These are phyloP conservation scores for Carnegiea gigantea DNA, from an alignment of 179 eudicot genomes.

Conservation along the genomic window DNA sequence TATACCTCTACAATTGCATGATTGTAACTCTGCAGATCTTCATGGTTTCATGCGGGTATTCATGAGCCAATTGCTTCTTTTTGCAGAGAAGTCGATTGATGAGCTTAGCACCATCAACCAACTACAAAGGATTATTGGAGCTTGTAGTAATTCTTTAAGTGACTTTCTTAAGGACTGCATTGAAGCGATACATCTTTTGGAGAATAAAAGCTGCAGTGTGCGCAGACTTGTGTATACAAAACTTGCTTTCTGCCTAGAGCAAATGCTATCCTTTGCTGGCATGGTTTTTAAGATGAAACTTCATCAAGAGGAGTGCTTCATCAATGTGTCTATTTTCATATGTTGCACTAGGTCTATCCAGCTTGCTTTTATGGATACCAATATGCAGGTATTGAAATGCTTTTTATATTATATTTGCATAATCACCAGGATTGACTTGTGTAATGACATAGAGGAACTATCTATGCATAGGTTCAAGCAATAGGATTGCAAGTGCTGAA, in stretches of 20 bases:
- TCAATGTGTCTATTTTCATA: slow-evolving; percentile 44
- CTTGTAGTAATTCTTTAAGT: slow-evolving; percentile 51
- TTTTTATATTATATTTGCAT: slow-evolving; percentile 5
- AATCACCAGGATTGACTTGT: not conserved
- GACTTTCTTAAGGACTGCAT: slow-evolving; percentile 60
- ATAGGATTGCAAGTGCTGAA: slow-evolving; percentile 81
- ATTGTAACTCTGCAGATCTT: no score
- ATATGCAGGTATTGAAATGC: slow-evolving; percentile 56
- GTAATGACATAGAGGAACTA: slow-evolving; percentile 13
- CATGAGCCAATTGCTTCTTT: slow-evolving; percentile 13
- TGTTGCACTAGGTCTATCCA: slow-evolving; percentile 51
- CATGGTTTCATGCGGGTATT: slow-evolving; percentile 2
- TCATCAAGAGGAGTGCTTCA: slow-evolving; percentile 41
- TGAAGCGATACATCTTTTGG: slow-evolving; percentile 60
- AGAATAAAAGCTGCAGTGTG: slow-evolving; percentile 46
- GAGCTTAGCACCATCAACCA: slow-evolving; percentile 41
- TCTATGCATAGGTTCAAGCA: slow-evolving; percentile 63
- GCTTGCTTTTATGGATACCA: slow-evolving; percentile 53
- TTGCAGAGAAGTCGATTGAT: slow-evolving; percentile 57
- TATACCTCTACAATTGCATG: not conserved
- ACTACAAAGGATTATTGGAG: slow-evolving; percentile 52
- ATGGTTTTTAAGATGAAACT: slow-evolving; percentile 52
- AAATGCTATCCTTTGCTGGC: slow-evolving; percentile 50
- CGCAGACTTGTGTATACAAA: slow-evolving; percentile 65
- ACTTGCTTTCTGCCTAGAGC: slow-evolving; percentile 83